phyloP scores from a whole-genome alignment of 345 rosid species.

The Acer yangbiense region DNA sequence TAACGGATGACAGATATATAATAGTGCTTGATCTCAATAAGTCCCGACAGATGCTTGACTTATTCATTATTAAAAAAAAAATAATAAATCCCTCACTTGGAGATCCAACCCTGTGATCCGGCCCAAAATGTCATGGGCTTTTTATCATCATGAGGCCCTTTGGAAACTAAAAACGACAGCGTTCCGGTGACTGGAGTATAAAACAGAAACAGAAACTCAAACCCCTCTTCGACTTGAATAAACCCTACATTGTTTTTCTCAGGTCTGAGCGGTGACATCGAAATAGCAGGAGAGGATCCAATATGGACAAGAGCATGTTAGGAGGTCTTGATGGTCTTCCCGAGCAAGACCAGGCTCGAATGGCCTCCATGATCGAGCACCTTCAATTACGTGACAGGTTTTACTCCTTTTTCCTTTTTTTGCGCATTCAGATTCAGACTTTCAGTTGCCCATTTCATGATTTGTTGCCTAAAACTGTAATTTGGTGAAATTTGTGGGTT shows the following conservation, averaged over 20 bases:
- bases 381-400: constrained; percentile 93
- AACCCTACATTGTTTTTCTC: constrained; percentile 1
- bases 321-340: constrained; percentile 82
- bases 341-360: constrained; percentile 69
- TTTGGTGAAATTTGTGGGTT: background rate
- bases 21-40: too few species aligned
- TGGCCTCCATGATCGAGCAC: constrained; percentile 85
- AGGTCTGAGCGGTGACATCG: too few species aligned
- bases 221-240: background rate
- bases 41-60: too few species aligned
- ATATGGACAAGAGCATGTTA: constrained; percentile 82
- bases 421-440: background rate
- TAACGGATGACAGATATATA: too few species aligned
- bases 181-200: background rate
- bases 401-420: background rate
- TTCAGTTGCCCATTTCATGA: background rate
- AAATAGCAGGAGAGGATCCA: background rate
- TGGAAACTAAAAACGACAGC: background rate
- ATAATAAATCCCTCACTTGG: too few species aligned
- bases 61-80: too few species aligned
- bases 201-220: background rate
- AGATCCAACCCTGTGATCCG: background rate
- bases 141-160: background rate
- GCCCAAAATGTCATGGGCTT: background rate
- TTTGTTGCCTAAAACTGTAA: background rate